A percentile compares a stretch with the other conserved stretches of the same genome.
These are phyloP conservation scores for Gypsophila paniculata DNA, from an alignment of 179 eudicot genomes.

Conservation along the genomic window DNA sequence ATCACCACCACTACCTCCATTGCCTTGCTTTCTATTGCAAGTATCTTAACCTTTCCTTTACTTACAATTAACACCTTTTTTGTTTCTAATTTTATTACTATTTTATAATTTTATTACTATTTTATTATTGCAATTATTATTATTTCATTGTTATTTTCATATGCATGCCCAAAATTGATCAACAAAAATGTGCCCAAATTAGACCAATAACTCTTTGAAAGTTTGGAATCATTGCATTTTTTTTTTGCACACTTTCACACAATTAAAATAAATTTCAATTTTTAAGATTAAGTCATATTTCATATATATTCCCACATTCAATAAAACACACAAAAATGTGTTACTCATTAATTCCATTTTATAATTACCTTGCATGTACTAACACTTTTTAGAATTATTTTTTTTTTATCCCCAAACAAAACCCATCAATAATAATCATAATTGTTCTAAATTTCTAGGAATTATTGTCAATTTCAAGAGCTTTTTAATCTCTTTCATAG, in stretches of 20 bases:
- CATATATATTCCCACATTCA: slow-evolving; percentile 21
- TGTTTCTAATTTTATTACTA: background rate
- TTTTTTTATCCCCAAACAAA: background rate
- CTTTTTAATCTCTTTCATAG: slow-evolving; percentile 13
- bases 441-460: slow-evolving; percentile 8
- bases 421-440: slow-evolving; percentile 2
- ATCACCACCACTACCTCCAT: background rate
- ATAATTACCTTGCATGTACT: background rate
- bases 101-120: no score
- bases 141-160: slow-evolving; percentile 8
- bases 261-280: slow-evolving; percentile 16
- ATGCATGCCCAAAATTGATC: background rate
- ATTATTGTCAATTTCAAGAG: background rate
- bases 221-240: slow-evolving; percentile 47
- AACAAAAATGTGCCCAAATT: slow-evolving; percentile 16
- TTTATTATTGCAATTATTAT: background rate
- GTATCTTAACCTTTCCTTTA: slow-evolving; percentile 65
- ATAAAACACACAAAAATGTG: background rate
- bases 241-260: slow-evolving; percentile 24
- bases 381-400: background rate
- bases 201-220: slow-evolving; percentile 29
- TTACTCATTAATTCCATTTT: background rate
- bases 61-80: slow-evolving; percentile 47
- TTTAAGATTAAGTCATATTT: slow-evolving; percentile 24
- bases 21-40: slow-evolving; percentile 58